These are phyloP conservation scores for Ustilaginoidea virens DNA, from an alignment of 2,329 filamentous ascomycete species.

Conservation along the genomic window DNA sequence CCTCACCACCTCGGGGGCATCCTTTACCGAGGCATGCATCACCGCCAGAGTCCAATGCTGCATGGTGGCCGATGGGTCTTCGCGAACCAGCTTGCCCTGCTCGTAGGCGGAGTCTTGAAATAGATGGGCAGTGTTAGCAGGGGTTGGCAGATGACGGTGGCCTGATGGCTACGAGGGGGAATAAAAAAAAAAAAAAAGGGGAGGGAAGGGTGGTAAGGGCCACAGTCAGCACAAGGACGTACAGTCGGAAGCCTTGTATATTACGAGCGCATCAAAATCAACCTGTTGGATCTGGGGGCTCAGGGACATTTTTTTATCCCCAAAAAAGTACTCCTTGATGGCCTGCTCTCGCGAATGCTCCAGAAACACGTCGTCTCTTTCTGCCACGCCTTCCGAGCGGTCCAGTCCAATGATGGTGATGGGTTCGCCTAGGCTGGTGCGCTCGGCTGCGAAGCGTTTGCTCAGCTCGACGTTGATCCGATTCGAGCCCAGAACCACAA, in stretches of 20 bases:
- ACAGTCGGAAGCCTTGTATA: conserved; percentile 57
- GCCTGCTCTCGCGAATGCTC: conserved; percentile 58
- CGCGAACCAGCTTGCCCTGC: conserved; percentile 38
- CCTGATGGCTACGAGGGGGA: too few relatives aligned
- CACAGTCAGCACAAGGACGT: conserved; percentile 12
- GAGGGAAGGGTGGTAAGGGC: background rate
- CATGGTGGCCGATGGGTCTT: conserved; percentile 51
- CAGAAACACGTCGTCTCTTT: conserved; percentile 59
- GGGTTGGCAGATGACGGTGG: too few relatives aligned
- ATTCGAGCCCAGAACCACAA: conserved; percentile 71
- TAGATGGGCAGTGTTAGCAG: background rate
- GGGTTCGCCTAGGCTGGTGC: conserved; percentile 44
- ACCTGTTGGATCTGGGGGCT: conserved; percentile 80
- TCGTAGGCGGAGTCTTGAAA: conserved; percentile 14
- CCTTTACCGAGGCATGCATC: conserved; percentile 58
- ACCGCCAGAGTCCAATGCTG: conserved; percentile 75
- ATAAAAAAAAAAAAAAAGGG: background rate
- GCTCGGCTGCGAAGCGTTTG: conserved; percentile 45
- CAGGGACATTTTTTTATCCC: conserved; percentile 57
- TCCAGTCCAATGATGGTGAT: conserved; percentile 66
- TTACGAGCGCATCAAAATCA: conserved; percentile 55
- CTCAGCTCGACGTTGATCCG: conserved; percentile 60
- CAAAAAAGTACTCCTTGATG: conserved; percentile 92
- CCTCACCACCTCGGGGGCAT: conserved; percentile 56
- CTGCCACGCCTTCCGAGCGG: conserved; percentile 73